Conservation (phyloP, 108 stramenopile species). For the Discostella pseudostelligera region DNA sequence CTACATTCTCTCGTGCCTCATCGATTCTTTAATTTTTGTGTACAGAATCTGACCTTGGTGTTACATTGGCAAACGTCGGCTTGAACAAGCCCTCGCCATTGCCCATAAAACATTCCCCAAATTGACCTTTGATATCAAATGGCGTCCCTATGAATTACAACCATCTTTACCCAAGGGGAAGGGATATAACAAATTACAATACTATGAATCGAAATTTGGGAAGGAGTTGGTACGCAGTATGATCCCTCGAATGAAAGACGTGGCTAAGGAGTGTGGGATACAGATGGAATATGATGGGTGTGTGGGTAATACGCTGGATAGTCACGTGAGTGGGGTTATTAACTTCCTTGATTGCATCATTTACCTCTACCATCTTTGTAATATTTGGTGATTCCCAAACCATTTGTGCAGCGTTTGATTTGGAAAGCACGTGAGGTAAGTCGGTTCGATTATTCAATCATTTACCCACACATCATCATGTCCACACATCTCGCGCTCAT, state of each 20-base stretch:
- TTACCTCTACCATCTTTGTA: neutral
- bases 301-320: constrained; percentile 45
- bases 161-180: constrained; percentile 31
- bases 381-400: neutral
- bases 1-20: neutral
- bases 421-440: constrained; percentile 42
- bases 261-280: constrained; percentile 39
- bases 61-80: constrained; percentile 43
- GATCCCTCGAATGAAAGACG: constrained; percentile 46
- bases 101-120: constrained; percentile 26
- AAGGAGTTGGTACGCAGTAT: constrained; percentile 21
- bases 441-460: neutral
- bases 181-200: constrained; percentile 41
- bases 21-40: neutral
- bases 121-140: constrained; percentile 36
- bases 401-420: constrained; percentile 25
- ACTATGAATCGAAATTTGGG: constrained; percentile 41
- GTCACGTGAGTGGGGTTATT: constrained; percentile 12
- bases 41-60: constrained; percentile 47
- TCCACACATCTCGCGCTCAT: too few species aligned
- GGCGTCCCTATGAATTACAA: constrained; percentile 48
- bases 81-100: constrained; percentile 31
- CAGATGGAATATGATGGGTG: constrained; percentile 39
- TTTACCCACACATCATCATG: neutral
- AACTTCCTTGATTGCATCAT: neutral